These are phyloP conservation scores for Gossypium longicalyx DNA, from an alignment of 345 rosid genomes.

Conservation along the genomic window DNA sequence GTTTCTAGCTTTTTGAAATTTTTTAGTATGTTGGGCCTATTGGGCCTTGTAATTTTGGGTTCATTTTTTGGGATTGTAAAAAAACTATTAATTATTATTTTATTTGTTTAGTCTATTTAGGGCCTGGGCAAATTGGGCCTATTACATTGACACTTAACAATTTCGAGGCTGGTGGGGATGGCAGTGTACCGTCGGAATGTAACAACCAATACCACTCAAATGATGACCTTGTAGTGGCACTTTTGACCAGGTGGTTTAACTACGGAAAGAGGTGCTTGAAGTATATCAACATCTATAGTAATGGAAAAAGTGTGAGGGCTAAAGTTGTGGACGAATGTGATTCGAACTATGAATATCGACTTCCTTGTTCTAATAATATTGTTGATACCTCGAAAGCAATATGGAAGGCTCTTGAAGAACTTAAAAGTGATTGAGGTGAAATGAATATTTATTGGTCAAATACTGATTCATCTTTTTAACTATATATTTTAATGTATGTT, in stretches of 20 bases:
- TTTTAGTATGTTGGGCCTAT: no score
- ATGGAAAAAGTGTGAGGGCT: conserved; percentile 24
- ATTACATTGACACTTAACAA: not conserved
- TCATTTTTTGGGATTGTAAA: no score
- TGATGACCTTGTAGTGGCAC: not conserved
- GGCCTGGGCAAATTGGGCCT: no score
- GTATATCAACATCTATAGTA: conserved; percentile 22
- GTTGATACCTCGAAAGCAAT: conserved; percentile 31
- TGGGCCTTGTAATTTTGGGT: no score
- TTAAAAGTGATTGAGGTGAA: not conserved
- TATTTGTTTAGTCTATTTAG: no score
- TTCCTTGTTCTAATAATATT: conserved; percentile 28
- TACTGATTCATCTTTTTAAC: not conserved
- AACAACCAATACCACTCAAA: not conserved
- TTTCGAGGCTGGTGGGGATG: not conserved
- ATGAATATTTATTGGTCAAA: conserved; percentile 6
- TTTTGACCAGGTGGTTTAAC: conserved; percentile 18
- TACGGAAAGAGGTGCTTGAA: conserved; percentile 18
- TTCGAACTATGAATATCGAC: conserved; percentile 23
- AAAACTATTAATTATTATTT: no score
- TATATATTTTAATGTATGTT: not conserved
- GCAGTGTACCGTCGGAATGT: not conserved
- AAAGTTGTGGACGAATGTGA: conserved; percentile 37
- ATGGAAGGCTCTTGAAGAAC: conserved; percentile 31
- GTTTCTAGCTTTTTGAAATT: no score